These are phyloP conservation scores for Aspergillus thermomutatus DNA, from an alignment of 2,329 filamentous ascomycete genomes.

Conservation along the genomic window DNA sequence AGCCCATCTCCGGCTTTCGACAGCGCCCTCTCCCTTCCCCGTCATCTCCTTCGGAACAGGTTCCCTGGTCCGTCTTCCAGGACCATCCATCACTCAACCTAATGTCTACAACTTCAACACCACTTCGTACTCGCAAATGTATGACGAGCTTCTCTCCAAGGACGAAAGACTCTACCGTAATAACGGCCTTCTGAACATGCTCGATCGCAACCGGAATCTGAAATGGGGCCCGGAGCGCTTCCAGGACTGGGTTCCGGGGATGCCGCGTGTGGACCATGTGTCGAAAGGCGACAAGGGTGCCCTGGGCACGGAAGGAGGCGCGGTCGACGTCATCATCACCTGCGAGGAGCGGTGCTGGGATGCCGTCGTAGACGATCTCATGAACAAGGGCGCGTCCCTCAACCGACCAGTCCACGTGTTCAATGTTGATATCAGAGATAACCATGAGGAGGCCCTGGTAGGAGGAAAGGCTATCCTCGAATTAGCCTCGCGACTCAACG, in stretches of 20 bases:
- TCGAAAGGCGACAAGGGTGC: slow-evolving; percentile 69
- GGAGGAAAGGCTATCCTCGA: slow-evolving; percentile 91
- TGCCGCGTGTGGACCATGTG: slow-evolving; percentile 73
- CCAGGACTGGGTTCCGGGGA: slow-evolving; percentile 93
- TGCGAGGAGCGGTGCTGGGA: slow-evolving; percentile 99
- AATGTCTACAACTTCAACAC: slow-evolving; percentile 99
- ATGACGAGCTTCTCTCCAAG: slow-evolving; percentile 81
- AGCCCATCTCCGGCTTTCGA: slow-evolving; percentile 88
- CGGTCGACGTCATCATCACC: slow-evolving; percentile 92
- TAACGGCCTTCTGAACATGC: slow-evolving; percentile 94
- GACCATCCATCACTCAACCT: slow-evolving; percentile 84
- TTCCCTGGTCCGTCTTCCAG: slow-evolving; percentile 87
- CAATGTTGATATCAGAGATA: slow-evolving; percentile 97
- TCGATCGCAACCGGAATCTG: slow-evolving; percentile 83
- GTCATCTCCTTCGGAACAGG: slow-evolving; percentile 98
- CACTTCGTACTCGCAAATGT: slow-evolving; percentile 92
- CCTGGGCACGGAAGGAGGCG: slow-evolving; percentile 76
- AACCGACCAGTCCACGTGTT: slow-evolving; percentile 96
- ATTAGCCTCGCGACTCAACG: slow-evolving; percentile 79
- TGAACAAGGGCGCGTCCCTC: slow-evolving; percentile 77
- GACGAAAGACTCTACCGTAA: slow-evolving; percentile 83
- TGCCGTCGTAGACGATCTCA: slow-evolving; percentile 88
- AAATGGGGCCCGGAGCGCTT: slow-evolving; percentile 96
- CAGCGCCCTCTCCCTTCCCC: slow-evolving; percentile 80
- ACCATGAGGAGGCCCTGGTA: slow-evolving; percentile 91